Conservation (phyloP, 2,329 filamentous ascomycete species). For the Exophiala mesophila region DNA sequence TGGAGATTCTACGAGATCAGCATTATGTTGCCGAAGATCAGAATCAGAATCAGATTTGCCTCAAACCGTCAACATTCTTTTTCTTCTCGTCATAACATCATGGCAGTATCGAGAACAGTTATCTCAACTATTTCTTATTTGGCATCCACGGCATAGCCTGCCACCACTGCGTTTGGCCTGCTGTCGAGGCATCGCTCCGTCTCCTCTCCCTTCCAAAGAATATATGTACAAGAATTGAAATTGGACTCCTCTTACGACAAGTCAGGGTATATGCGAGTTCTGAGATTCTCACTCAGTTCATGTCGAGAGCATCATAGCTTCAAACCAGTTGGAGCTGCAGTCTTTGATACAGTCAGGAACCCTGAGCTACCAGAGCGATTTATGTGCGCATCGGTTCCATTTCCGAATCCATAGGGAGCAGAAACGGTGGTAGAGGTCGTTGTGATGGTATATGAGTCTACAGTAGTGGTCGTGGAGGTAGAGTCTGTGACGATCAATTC, state of each 20-base stretch:
- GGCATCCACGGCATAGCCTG: too few relatives aligned
- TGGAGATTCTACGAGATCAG: too few relatives aligned
- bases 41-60: too few relatives aligned
- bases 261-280: neutral
- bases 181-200: too few relatives aligned
- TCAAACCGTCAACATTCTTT: too few relatives aligned
- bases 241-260: neutral
- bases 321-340: slow-evolving; percentile 13
- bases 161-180: too few relatives aligned
- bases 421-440: slow-evolving; percentile 3
- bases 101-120: too few relatives aligned
- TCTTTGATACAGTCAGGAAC: slow-evolving; percentile 17
- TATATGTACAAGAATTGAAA: slow-evolving; percentile 21
- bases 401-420: slow-evolving; percentile 4
- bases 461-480: neutral
- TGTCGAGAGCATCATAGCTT: slow-evolving; percentile 8
- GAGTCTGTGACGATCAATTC: neutral
- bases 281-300: neutral
- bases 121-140: too few relatives aligned
- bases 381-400: slow-evolving; percentile 5
- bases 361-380: slow-evolving; percentile 12
- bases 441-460: neutral
- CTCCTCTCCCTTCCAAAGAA: too few relatives aligned
- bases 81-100: too few relatives aligned
- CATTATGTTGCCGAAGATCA: too few relatives aligned